These are phyloP conservation scores for Zymoseptoria crescenta DNA, from an alignment of 2,329 filamentous ascomycete genomes.

Conservation along the genomic window DNA sequence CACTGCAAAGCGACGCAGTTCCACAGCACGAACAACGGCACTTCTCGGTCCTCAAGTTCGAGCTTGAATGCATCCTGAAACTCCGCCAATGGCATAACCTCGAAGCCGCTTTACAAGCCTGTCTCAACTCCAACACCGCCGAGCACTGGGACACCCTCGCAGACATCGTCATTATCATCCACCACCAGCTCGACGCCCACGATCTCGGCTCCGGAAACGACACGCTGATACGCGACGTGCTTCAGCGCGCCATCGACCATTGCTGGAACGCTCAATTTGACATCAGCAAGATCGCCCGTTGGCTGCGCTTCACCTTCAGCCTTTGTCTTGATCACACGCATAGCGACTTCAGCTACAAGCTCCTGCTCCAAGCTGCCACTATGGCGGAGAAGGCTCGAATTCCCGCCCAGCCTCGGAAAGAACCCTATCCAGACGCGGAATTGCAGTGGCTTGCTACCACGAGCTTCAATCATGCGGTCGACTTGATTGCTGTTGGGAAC, in stretches of 20 bases:
- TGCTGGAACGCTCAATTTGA: slow-evolving; percentile 51
- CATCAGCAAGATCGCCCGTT: slow-evolving; percentile 58
- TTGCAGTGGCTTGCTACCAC: slow-evolving; percentile 68
- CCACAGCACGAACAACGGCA: slow-evolving; percentile 35
- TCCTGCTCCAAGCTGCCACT: slow-evolving; percentile 56
- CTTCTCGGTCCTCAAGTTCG: slow-evolving; percentile 61
- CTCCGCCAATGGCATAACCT: slow-evolving; percentile 63
- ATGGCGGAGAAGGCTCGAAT: slow-evolving; percentile 38
- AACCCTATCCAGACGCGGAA: slow-evolving; percentile 56
- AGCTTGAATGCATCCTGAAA: slow-evolving; percentile 66
- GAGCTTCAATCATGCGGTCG: slow-evolving; percentile 62
- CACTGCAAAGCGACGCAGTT: slow-evolving; percentile 32
- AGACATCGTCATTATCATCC: slow-evolving; percentile 40
- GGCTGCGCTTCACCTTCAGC: slow-evolving; percentile 71
- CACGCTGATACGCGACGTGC: slow-evolving; percentile 24
- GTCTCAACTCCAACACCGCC: slow-evolving; percentile 20
- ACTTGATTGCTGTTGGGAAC: slow-evolving; percentile 52
- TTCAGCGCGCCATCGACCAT: slow-evolving; percentile 63
- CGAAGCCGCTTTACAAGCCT: slow-evolving; percentile 48
- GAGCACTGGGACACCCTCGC: slow-evolving; percentile 40
- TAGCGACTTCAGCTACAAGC: slow-evolving; percentile 22
- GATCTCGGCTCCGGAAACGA: background rate
- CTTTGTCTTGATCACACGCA: slow-evolving; percentile 49
- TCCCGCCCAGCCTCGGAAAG: slow-evolving; percentile 7
- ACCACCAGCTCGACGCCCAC: slow-evolving; percentile 24